A percentile compares a stretch with the other conserved stretches of the same genome.
Evolutionary conservation across 768 basidiomycete genomes (phyloP).

Genomic region (Psilocybe azurescens): DNA sequence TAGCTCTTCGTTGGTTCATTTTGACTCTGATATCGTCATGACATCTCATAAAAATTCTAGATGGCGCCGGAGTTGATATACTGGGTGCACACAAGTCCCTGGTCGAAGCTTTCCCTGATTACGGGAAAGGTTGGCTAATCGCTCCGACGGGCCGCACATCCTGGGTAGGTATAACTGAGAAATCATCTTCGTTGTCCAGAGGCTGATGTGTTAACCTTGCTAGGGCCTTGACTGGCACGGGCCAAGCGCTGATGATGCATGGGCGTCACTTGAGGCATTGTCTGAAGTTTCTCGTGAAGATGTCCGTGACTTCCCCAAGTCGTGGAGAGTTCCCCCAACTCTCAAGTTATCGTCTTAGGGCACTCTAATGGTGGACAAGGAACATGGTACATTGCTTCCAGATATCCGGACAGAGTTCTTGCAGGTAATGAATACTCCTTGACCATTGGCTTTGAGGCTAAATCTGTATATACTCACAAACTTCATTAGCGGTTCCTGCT

Average conservation of each 20-base stretch:
- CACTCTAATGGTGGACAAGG: constrained; percentile 97
- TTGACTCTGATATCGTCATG: not conserved
- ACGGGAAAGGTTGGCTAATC: constrained; percentile 72
- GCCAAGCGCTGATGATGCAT: constrained; percentile 74
- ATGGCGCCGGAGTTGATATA: constrained; percentile 89
- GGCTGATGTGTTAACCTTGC: not conserved
- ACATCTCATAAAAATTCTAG: constrained; percentile 37
- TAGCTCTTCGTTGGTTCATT: constrained; percentile 64
- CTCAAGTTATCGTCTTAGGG: constrained; percentile 72
- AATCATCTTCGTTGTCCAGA: not conserved
- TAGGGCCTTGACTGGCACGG: constrained; percentile 96
- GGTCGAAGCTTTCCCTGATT: constrained; percentile 64
- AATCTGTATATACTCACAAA: not conserved
- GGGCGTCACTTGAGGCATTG: constrained; percentile 65
- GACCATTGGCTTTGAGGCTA: not conserved
- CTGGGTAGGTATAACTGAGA: constrained; percentile 58
- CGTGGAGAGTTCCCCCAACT: constrained; percentile 25
- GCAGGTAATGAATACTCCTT: constrained; percentile 47
- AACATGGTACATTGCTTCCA: constrained; percentile 77
- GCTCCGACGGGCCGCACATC: constrained; percentile 84
- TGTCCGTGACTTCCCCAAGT: constrained; percentile 38
- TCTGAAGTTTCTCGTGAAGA: constrained; percentile 44
- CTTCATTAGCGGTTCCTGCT: constrained; percentile 66
- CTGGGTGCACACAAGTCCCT: constrained; percentile 54
- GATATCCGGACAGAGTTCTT: constrained; percentile 77